A percentile compares a stretch with the other conserved stretches of the same genome.
Evolutionary conservation across 768 basidiomycete genomes (phyloP).

Genomic region (Amanita jacksonii): DNA sequence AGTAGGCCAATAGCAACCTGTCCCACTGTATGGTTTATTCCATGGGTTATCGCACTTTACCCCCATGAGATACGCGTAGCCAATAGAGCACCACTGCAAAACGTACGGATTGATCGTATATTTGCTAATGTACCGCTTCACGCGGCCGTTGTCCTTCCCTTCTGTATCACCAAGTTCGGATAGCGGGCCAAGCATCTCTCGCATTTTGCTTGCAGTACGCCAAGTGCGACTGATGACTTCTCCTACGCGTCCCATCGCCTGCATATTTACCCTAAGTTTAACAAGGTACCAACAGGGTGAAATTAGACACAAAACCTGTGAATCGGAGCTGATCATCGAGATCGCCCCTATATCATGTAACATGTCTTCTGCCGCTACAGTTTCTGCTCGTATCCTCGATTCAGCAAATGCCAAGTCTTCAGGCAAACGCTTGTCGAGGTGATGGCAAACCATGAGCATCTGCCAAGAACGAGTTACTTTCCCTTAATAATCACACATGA

Average conservation of each 20-base stretch:
- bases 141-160: slow-evolving; percentile 75
- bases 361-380: slow-evolving; percentile 95
- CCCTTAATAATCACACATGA: background rate
- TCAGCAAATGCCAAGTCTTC: slow-evolving; percentile 97
- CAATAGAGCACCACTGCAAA: background rate
- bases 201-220: slow-evolving; percentile 96
- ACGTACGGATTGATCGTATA: slow-evolving; percentile 97
- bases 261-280: background rate
- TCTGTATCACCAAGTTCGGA: slow-evolving; percentile 56
- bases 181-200: slow-evolving; percentile 67
- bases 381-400: slow-evolving; percentile 93
- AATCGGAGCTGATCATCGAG: slow-evolving; percentile 93
- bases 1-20: slow-evolving; percentile 74
- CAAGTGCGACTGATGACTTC: slow-evolving; percentile 91
- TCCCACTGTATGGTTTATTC: slow-evolving; percentile 81
- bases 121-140: slow-evolving; percentile 92
- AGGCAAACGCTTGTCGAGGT: slow-evolving; percentile 81
- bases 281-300: background rate
- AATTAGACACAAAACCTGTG: slow-evolving; percentile 36
- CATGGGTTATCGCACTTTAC: slow-evolving; percentile 83
- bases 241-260: slow-evolving; percentile 94
- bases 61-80: slow-evolving; percentile 5
- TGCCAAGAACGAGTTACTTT: slow-evolving; percentile 80
- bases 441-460: slow-evolving; percentile 99
- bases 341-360: slow-evolving; percentile 90